Evolutionary conservation across 1,139 yeast species (phyloP).

Genomic region (Yamadazyma oceani): DNA sequence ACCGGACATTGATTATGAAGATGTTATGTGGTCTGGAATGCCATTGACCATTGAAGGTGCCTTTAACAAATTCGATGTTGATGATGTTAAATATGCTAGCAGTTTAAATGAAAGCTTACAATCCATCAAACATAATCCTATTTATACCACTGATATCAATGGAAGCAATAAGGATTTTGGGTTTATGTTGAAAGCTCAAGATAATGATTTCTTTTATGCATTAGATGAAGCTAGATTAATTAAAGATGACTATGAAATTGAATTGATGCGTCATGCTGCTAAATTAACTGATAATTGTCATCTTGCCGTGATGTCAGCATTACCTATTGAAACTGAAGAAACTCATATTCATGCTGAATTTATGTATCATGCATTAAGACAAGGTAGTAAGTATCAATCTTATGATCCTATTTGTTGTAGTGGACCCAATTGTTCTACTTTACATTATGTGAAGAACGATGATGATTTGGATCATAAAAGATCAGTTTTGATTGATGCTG

Average conservation of each 20-base stretch:
- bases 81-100: conserved; percentile 64
- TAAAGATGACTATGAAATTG: conserved; percentile 81
- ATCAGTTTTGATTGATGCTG: conserved; percentile 87
- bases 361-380: conserved; percentile 88
- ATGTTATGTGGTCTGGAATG: conserved; percentile 94
- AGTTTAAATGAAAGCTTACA: conserved; percentile 25
- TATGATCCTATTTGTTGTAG: conserved; percentile 96
- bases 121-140: conserved; percentile 6
- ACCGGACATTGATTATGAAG: conserved; percentile 83
- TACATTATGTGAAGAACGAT: conserved; percentile 87
- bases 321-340: conserved; percentile 84
- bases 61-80: conserved; percentile 65
- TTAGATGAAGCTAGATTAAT: conserved; percentile 83
- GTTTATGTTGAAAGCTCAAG: conserved; percentile 35
- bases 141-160: conserved; percentile 47
- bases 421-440: conserved; percentile 87
- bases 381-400: conserved; percentile 84
- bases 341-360: conserved; percentile 95
- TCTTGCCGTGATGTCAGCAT: conserved; percentile 86
- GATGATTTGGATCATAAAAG: conserved; percentile 53
- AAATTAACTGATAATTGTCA: conserved; percentile 86
- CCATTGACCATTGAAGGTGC: conserved; percentile 77
- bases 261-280: conserved; percentile 75
- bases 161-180: conserved; percentile 33
- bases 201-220: conserved; percentile 61